Evolutionary conservation across 78 protist genomes (phyloP), one percentile per base, ranked within the genome.

Genomic region (Mastigamoeba balamuthi): DNA sequence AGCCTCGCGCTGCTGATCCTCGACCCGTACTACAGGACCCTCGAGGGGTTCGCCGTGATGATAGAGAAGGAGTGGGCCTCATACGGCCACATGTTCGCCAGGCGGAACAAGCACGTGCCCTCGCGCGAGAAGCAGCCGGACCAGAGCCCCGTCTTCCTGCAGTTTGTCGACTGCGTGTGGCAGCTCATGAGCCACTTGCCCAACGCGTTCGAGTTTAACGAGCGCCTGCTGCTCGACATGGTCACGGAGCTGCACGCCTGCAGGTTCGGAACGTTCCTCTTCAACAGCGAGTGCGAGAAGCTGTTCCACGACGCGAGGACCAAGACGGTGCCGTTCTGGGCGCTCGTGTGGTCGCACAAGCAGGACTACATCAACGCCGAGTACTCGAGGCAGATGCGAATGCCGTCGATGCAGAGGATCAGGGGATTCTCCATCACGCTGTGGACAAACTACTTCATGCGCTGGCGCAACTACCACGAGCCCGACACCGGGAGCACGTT

Each of bases 101-200:
- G 75, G 0, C 72, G 96, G 36, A 80, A 43, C 23, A 82, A 82
- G 2, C 90, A 85, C 8, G 36, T 48, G 17, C 69, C 66, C 10
- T 4, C 73, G 77, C 37, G 75, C 10, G 69, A 76, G 37, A n/a
- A 10, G 6, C 27, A 36, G 42, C 73, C 64, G 38, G 88, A 84
- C 28, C 40, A 71, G 35, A 39, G 91, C 25, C 99, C 99, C 37
- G 66, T 93, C 30, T 96, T 96, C 68, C 42, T 92, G 5, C 98
- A 95, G 76, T 95, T 88, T 36, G 43, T 96, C 4, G 99, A 96
- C 63, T 91, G 95, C 42, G 90, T 85, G 17, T 84, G 77, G 69
- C 97, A 94, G 70, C 35, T 87, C 7, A 33, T 35, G 40, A 17
- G 1, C 4, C 74, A 39, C 25, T 30, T 0, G 83, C 38, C 4